These are phyloP conservation scores for Coelastrella sp. DNA, from an alignment of 139 green algal genomes.

Conservation along the genomic window DNA sequence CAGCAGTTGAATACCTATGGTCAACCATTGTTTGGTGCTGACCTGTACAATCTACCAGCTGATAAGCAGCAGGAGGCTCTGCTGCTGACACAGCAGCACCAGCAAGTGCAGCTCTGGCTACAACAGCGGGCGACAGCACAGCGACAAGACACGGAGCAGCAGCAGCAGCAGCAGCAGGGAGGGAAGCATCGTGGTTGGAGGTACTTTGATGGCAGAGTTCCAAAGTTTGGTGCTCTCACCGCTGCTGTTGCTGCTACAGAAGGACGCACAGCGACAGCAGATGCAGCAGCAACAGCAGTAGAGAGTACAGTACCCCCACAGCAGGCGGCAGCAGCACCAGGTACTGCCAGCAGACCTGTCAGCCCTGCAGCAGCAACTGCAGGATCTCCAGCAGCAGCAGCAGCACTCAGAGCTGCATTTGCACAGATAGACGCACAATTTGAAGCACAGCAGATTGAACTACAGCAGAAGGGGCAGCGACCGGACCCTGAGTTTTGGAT, in stretches of 20 bases:
- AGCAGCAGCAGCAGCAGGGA: slow-evolving; percentile 4
- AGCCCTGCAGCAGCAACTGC: background rate
- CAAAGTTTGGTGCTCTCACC: background rate
- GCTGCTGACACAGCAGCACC: background rate
- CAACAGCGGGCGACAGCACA: background rate
- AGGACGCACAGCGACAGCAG: background rate
- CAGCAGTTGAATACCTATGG: slow-evolving; percentile 5
- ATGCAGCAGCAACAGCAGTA: background rate
- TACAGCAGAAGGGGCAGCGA: background rate
- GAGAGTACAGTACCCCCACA: background rate
- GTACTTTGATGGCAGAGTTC: background rate
- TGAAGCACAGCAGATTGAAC: background rate
- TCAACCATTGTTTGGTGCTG: background rate
- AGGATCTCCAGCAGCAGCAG: background rate
- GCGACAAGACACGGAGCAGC: background rate
- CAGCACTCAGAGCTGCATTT: background rate
- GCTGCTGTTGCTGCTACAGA: background rate
- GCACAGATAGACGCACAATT: background rate
- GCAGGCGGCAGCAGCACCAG: background rate
- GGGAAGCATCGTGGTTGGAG: background rate
- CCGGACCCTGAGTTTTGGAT: slow-evolving; percentile 7
- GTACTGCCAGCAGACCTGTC: background rate
- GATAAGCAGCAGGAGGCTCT: slow-evolving; percentile 18
- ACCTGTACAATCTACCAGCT: slow-evolving; percentile 23
- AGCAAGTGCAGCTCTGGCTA: background rate